phyloP scores from a whole-genome alignment of 441 rosid genomes.

The Raphanus hybrid region DNA sequence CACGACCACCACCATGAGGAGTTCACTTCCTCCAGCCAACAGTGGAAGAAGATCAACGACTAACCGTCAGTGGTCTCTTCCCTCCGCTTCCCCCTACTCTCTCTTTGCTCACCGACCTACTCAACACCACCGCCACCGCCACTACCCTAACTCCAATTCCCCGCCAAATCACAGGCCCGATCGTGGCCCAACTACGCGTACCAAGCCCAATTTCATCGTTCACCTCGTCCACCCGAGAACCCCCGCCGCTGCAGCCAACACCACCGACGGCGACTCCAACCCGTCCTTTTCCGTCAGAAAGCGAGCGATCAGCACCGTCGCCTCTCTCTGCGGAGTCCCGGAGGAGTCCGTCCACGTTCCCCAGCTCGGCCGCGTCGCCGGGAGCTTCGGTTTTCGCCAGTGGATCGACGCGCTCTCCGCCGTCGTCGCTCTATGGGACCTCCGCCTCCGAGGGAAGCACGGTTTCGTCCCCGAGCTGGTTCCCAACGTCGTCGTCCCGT shows the following conservation, averaged over 20 bases:
- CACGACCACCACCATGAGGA: conserved; percentile 15
- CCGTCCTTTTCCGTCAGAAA: neutral
- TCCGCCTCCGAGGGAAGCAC: conserved; percentile 53
- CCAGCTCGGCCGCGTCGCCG: conserved; percentile 36
- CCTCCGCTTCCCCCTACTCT: conserved; percentile 11
- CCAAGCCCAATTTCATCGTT: neutral
- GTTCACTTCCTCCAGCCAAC: conserved; percentile 16
- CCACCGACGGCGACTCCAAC: neutral
- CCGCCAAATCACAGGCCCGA: conserved; percentile 35
- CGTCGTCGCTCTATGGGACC: conserved; percentile 51
- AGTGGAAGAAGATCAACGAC: conserved; percentile 27
- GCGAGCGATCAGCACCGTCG: conserved; percentile 18
- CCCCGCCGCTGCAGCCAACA: neutral
- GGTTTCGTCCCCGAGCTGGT: conserved; percentile 44
- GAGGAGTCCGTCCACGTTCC: conserved; percentile 30
- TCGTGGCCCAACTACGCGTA: conserved; percentile 10
- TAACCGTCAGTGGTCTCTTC: conserved; percentile 11
- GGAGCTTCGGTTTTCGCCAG: conserved; percentile 50
- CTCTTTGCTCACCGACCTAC: conserved; percentile 9
- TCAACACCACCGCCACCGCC: neutral
- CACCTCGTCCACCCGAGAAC: neutral
- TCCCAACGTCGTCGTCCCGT: conserved; percentile 45
- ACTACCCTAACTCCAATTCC: conserved; percentile 31
- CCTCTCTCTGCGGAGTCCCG: conserved; percentile 25
- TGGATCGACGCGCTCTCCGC: conserved; percentile 61